These are phyloP conservation scores for Globisporangium solare DNA, from an alignment of 352 stramenopile genomes.

Conservation along the genomic window DNA sequence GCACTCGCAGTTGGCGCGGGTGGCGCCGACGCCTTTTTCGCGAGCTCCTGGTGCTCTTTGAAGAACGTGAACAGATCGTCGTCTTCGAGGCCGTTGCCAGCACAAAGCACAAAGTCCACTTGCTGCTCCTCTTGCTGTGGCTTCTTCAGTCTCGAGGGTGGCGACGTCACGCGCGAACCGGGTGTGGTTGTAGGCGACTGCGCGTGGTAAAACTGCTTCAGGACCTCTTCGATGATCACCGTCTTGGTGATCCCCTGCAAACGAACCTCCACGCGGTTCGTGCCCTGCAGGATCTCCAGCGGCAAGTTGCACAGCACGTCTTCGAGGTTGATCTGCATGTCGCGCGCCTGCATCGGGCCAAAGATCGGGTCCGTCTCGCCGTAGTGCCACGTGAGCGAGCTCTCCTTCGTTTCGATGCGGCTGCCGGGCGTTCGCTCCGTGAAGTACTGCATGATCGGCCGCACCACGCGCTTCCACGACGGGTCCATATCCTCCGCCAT, in stretches of 20 bases:
- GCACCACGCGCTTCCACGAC: constrained; percentile 78
- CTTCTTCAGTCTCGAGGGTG: background rate
- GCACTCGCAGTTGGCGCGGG: constrained; percentile 3
- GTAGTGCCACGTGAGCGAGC: constrained; percentile 87
- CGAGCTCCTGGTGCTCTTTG: constrained; percentile 49
- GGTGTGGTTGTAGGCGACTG: constrained; percentile 44
- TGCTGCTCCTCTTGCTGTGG: constrained; percentile 39
- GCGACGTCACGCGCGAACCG: constrained; percentile 20
- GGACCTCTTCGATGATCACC: constrained; percentile 63
- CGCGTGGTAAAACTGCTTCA: constrained; percentile 64
- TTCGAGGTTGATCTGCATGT: constrained; percentile 88
- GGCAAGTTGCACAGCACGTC: constrained; percentile 76
- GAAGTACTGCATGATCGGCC: constrained; percentile 73
- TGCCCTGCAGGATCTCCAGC: constrained; percentile 84
- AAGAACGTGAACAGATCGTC: constrained; percentile 91
- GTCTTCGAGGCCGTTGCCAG: constrained; percentile 84
- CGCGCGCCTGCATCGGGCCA: constrained; percentile 83
- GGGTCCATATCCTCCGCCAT: constrained; percentile 54
- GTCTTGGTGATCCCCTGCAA: constrained; percentile 58
- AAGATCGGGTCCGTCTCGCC: constrained; percentile 83
- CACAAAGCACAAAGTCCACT: constrained; percentile 86
- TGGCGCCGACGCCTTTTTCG: constrained; percentile 17
- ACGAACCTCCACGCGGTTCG: constrained; percentile 15
- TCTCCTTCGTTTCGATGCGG: constrained; percentile 84
- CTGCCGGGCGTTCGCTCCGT: constrained; percentile 71